Conservation (phyloP, 345 rosid species). For the Cardamine chenopodiifolia region DNA sequence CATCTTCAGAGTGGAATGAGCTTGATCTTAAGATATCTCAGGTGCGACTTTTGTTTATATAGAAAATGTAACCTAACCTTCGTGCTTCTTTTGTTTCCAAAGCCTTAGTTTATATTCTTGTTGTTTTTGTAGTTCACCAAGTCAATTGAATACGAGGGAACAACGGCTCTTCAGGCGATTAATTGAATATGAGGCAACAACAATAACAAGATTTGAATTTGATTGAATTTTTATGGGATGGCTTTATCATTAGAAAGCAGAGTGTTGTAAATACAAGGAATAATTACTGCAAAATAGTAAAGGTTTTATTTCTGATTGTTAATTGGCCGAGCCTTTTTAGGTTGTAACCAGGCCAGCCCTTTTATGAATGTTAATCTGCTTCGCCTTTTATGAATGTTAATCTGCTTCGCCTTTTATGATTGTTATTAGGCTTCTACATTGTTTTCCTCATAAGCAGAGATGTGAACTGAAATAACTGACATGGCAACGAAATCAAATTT, state of each 20-base stretch:
- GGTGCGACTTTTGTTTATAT: constrained; percentile 41
- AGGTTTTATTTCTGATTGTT: constrained; percentile 7
- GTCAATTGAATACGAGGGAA: constrained; percentile 37
- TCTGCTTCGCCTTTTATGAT: constrained; percentile 11
- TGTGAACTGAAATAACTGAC: neutral
- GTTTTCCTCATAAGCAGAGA: neutral
- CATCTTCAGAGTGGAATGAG: constrained; percentile 91
- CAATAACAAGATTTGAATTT: constrained; percentile 1
- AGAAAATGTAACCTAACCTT: neutral
- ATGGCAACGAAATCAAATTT: neutral
- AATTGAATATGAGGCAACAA: constrained; percentile 10
- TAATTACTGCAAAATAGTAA: neutral
- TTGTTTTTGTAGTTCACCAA: constrained; percentile 39
- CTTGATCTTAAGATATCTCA: constrained; percentile 94
- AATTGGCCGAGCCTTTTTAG: constrained; percentile 8
- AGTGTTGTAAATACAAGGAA: constrained; percentile 18
- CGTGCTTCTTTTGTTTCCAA: neutral
- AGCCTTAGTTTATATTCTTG: neutral
- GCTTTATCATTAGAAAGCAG: constrained; percentile 2
- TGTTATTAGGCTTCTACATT: neutral
- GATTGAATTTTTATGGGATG: constrained; percentile 4
- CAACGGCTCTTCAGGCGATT: constrained; percentile 31
- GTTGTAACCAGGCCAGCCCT: no score
- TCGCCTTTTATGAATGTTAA: neutral
- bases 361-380: neutral